These are phyloP conservation scores for Fomitiporia mediterranea DNA, from an alignment of 1,284 basidiomycete species.

Conservation along the genomic window DNA sequence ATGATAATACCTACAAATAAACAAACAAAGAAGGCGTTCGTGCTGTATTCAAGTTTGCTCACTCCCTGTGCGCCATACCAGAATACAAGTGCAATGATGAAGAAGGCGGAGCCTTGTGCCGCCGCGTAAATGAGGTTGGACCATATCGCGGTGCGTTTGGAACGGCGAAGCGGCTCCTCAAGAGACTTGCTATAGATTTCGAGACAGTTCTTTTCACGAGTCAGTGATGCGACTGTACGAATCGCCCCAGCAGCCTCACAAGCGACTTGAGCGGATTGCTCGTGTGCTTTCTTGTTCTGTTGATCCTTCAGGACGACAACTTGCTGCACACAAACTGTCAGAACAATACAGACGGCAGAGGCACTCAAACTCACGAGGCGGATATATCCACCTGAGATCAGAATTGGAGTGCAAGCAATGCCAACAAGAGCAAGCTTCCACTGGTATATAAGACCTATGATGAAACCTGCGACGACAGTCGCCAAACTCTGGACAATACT, in stretches of 20 bases:
- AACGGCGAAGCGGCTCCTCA: conserved; percentile 62
- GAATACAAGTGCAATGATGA: conserved; percentile 83
- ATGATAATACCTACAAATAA: conserved; percentile 75
- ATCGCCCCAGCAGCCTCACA: conserved; percentile 92
- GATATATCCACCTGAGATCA: conserved; percentile 84
- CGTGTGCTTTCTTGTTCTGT: conserved; percentile 81
- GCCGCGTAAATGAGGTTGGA: conserved; percentile 76
- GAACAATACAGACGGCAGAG: not conserved
- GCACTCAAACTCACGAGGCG: conserved; percentile 45
- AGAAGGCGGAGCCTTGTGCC: conserved; percentile 78
- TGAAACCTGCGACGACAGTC: conserved; percentile 71
- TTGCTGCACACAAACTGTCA: conserved; percentile 32
- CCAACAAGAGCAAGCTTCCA: conserved; percentile 79
- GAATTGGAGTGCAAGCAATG: conserved; percentile 77
- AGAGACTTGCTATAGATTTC: conserved; percentile 70
- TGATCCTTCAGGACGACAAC: conserved; percentile 86
- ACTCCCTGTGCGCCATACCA: conserved; percentile 80
- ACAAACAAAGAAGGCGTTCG: conserved; percentile 77
- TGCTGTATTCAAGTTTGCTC: conserved; percentile 51
- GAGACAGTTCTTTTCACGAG: conserved; percentile 78
- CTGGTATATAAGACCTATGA: conserved; percentile 76
- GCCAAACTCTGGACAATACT: conserved; percentile 78
- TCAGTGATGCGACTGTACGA: conserved; percentile 91
- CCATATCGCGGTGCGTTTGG: conserved; percentile 65
- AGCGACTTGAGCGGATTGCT: conserved; percentile 82